Percentiles rank a stretch among this genome's conserved stretches.
These are phyloP conservation scores for Blastocystis sp. DNA, from an alignment of 352 stramenopile species.

Conservation along the genomic window DNA sequence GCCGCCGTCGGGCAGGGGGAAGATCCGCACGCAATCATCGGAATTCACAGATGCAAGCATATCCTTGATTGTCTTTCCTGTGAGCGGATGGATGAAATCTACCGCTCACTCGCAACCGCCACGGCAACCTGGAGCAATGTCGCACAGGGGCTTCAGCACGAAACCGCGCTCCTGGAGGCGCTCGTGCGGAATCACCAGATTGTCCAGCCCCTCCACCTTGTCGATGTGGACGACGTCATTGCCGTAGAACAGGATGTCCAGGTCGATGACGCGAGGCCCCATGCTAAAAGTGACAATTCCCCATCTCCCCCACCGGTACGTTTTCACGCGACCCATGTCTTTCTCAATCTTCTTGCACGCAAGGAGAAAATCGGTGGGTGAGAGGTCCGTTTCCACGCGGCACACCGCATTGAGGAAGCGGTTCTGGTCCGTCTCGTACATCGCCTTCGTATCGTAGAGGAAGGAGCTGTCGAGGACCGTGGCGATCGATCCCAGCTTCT, in stretches of 20 bases:
- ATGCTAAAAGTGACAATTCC: constrained; percentile 77
- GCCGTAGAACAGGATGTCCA: constrained; percentile 91
- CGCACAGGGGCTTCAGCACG: constrained; percentile 88
- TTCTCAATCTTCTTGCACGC: constrained; percentile 83
- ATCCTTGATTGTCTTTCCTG: constrained; percentile 26
- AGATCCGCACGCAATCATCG: constrained; percentile 1
- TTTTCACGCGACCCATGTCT: constrained; percentile 81
- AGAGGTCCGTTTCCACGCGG: constrained; percentile 80
- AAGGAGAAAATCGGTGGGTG: constrained; percentile 78
- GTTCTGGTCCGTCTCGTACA: constrained; percentile 91
- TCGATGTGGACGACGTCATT: constrained; percentile 77
- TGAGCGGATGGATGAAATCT: constrained; percentile 63
- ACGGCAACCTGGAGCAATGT: constrained; percentile 80
- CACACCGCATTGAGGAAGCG: constrained; percentile 88
- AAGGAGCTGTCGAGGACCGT: constrained; percentile 78
- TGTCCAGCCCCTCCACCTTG: constrained; percentile 74
- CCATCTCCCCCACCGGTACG: constrained; percentile 72
- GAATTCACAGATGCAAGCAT: constrained; percentile 4
- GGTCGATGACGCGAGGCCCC: constrained; percentile 86
- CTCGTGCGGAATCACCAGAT: constrained; percentile 88
- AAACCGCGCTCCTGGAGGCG: constrained; percentile 90
- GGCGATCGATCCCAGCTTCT: constrained; percentile 14
- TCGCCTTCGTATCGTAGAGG: constrained; percentile 85
- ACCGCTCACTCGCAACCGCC: constrained; percentile 3
- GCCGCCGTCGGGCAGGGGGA: neutral